Evolutionary conservation across 805 yeast species (phyloP).

Genomic region (Sugiyamaella chiloensis): DNA sequence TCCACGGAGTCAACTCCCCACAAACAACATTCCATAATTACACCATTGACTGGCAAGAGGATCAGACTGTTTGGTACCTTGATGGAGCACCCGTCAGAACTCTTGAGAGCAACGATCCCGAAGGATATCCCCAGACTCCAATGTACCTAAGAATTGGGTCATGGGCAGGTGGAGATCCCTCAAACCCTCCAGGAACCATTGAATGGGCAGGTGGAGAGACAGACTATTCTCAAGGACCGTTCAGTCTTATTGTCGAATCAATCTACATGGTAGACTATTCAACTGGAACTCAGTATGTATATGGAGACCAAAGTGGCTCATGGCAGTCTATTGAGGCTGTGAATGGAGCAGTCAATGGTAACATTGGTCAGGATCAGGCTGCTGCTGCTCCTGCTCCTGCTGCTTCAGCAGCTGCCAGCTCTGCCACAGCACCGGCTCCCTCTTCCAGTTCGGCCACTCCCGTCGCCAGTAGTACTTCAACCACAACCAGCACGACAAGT

Average conservation of each 20-base stretch:
- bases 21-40: constrained; percentile 65
- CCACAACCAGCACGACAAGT: constrained; percentile 15
- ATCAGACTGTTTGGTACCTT: constrained; percentile 61
- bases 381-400: constrained; percentile 7
- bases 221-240: constrained; percentile 44
- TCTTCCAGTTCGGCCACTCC: constrained; percentile 16
- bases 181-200: constrained; percentile 57
- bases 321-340: constrained; percentile 40
- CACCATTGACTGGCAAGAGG: constrained; percentile 79
- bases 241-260: constrained; percentile 58
- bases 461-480: constrained; percentile 17
- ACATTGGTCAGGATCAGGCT: constrained; percentile 14
- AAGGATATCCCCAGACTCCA: constrained; percentile 91
- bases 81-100: constrained; percentile 72
- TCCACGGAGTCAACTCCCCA: constrained; percentile 58
- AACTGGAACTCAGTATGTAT: constrained; percentile 43
- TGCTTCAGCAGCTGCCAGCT: not conserved
- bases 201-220: constrained; percentile 72
- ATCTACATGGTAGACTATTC: constrained; percentile 58
- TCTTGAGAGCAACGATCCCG: constrained; percentile 47
- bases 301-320: constrained; percentile 40
- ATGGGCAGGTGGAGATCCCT: constrained; percentile 52
- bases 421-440: constrained; percentile 22
- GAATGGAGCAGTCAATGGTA: constrained; percentile 55
- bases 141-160: constrained; percentile 61